These are phyloP conservation scores for Lenwebbia sp. DNA, from an alignment of 345 rosid species.

Conservation along the genomic window DNA sequence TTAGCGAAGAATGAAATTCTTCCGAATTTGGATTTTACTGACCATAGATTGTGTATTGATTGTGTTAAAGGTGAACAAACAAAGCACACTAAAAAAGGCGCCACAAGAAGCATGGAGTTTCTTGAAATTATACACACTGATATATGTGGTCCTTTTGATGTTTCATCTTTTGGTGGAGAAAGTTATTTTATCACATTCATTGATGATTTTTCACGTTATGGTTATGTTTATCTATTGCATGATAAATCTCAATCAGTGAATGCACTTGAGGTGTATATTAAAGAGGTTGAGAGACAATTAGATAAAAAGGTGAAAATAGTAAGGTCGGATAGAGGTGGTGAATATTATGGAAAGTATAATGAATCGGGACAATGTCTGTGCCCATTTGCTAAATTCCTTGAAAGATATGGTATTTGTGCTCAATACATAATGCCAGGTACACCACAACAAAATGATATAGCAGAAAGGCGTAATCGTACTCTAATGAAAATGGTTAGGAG, in stretches of 20 bases:
- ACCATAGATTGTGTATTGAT: background rate
- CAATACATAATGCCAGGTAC: background rate
- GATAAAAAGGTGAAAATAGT: conserved; percentile 4
- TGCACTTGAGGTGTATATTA: background rate
- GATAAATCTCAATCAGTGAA: conserved; percentile 1
- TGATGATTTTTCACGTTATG: conserved; percentile 5
- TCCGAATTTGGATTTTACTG: background rate
- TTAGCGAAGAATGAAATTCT: background rate
- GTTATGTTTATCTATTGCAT: background rate
- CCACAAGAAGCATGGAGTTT: background rate
- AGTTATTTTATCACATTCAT: conserved; percentile 2
- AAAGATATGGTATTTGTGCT: background rate
- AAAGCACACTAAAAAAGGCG: background rate
- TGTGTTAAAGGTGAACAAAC: background rate
- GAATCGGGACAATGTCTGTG: background rate
- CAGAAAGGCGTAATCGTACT: background rate
- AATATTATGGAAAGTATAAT: background rate
- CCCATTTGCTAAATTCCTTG: background rate
- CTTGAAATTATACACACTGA: background rate
- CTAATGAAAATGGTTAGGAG: background rate
- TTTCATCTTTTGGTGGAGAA: background rate
- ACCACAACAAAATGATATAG: background rate
- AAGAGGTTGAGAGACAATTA: conserved; percentile 1
- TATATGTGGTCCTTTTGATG: background rate
- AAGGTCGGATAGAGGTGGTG: too few species aligned